Base-by-base conservation (phyloP, 805 yeast genomes). In the Cyberlindnera veronae region DNA sequence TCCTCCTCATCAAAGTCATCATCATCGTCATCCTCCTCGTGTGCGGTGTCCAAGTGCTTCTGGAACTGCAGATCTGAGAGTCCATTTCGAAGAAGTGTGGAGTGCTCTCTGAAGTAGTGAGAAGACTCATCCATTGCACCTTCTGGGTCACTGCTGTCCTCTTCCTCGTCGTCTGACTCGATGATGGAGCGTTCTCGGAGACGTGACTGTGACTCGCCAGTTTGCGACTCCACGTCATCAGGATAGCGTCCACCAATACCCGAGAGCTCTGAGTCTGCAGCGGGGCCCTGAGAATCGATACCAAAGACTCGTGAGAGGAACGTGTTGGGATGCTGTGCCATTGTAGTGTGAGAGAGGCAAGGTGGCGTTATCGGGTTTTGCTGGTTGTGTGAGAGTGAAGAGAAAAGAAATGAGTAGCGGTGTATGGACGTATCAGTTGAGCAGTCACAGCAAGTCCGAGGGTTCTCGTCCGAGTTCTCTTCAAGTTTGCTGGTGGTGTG, bases 261-360 rank as follows among this genome's bases (percentile, higher is more conserved):
- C 4, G 57, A 50, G 18, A 52, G 31, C 34, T 52, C 60, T 4
- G 51, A 39, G 16, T 50, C 58, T 12, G 36, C 46, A 13, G 31
- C 44, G 15, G 50, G 55, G 19, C 43, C 53, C 4, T 59, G 54
- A 9, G 69, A 64, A 29, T 60, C 57, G 34, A 63, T 55, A 4
- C 84, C 86, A 60, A 80, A 79, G 17, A 80, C 82, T 30, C 85
- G 66, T 9, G 83, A 77, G 44, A 80, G 65, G 52, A 80, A 80
- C 6, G 39, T 36, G 30, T 36, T 36, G 6, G 28, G 39, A 12
- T 29, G 39, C 27, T 32, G 34, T 22, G 34, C 17, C 34, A 32
- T n/a, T 21, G 34, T 14, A 14, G 27, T 19, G 23, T 29, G 32
- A n/a, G 26, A 11, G 15, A 15, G 27, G 7, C 14, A 14, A 12